phyloP scores from a whole-genome alignment of 352 stramenopile species.

The Pythium biforme region DNA sequence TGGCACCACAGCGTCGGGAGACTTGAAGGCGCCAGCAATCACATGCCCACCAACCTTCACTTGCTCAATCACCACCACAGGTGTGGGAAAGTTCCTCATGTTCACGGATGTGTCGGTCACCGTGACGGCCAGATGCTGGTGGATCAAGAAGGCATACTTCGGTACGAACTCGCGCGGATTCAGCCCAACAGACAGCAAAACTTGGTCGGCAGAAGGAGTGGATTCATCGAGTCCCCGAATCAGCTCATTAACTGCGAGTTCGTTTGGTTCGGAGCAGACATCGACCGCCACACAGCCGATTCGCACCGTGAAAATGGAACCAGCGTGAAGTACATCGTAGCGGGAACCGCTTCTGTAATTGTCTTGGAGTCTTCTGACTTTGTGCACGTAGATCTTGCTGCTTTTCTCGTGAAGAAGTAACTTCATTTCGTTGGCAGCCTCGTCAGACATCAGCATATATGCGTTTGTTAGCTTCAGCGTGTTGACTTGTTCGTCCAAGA shows the following conservation, averaged over 20 bases:
- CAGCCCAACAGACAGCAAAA: conserved; percentile 20
- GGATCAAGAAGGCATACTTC: conserved; percentile 6
- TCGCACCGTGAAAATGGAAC: conserved; percentile 32
- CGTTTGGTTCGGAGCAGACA: conserved; percentile 42
- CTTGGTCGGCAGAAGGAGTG: conserved; percentile 27
- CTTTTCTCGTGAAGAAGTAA: conserved; percentile 54
- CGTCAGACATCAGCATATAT: conserved; percentile 36
- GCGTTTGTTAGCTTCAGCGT: conserved; percentile 55
- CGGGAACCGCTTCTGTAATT: conserved; percentile 3
- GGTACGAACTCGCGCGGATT: conserved; percentile 1
- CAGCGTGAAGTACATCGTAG: neutral
- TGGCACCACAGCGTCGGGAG: neutral
- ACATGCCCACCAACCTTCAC: conserved; percentile 35
- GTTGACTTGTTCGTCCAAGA: conserved; percentile 63
- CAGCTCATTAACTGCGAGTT: conserved; percentile 20
- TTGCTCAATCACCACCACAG: conserved; percentile 39
- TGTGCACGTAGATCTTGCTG: conserved; percentile 55
- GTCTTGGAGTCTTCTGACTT: conserved; percentile 40
- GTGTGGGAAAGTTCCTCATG: conserved; percentile 52
- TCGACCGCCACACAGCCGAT: conserved; percentile 37
- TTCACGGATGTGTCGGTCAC: conserved; percentile 36
- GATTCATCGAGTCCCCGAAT: conserved; percentile 57
- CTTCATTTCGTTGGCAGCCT: conserved; percentile 48
- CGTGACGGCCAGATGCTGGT: conserved; percentile 23
- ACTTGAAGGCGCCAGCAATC: conserved; percentile 32